A percentile compares a stretch with the other conserved stretches of the same genome.
These are phyloP conservation scores for Colletotrichum brevisporum DNA, from an alignment of 2,329 filamentous ascomycete genomes.

Conservation along the genomic window DNA sequence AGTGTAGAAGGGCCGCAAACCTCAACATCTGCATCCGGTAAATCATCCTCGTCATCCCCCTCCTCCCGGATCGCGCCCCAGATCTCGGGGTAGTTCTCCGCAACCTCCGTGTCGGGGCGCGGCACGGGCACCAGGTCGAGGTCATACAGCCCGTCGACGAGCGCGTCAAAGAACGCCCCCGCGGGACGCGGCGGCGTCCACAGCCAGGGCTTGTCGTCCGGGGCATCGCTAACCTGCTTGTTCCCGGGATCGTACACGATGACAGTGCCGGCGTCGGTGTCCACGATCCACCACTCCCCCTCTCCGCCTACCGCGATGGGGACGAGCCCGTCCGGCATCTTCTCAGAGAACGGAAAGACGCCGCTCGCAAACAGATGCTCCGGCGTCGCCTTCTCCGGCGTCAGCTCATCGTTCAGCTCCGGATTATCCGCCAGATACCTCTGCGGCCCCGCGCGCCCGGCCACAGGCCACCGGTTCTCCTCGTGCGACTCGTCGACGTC, in stretches of 20 bases:
- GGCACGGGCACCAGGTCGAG: slow-evolving; percentile 12
- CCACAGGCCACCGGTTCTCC: slow-evolving; percentile 14
- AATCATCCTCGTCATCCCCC: rapidly evolving
- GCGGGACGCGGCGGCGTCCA: slow-evolving; percentile 15
- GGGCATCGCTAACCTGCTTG: slow-evolving; percentile 14
- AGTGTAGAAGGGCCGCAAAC: neutral
- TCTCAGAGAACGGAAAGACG: slow-evolving; percentile 10
- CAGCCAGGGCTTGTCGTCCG: neutral
- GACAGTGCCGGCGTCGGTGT: slow-evolving; percentile 5
- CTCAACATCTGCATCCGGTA: neutral
- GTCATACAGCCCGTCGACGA: neutral
- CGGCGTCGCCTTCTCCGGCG: neutral
- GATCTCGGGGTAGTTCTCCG: slow-evolving; percentile 1
- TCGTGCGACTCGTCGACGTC: slow-evolving; percentile 18
- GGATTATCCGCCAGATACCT: slow-evolving; percentile 15
- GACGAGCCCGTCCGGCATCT: slow-evolving; percentile 14
- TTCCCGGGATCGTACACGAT: slow-evolving; percentile 13
- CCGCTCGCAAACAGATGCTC: neutral
- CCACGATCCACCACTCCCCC: slow-evolving; percentile 19
- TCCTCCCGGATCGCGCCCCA: neutral
- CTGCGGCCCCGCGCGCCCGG: slow-evolving; percentile 8
- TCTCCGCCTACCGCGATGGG: neutral
- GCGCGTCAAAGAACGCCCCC: slow-evolving; percentile 4
- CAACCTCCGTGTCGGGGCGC: neutral
- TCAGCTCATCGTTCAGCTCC: neutral